Evolutionary conservation across 139 green algal species (phyloP).

Genomic region (Micromonas commoda): DNA sequence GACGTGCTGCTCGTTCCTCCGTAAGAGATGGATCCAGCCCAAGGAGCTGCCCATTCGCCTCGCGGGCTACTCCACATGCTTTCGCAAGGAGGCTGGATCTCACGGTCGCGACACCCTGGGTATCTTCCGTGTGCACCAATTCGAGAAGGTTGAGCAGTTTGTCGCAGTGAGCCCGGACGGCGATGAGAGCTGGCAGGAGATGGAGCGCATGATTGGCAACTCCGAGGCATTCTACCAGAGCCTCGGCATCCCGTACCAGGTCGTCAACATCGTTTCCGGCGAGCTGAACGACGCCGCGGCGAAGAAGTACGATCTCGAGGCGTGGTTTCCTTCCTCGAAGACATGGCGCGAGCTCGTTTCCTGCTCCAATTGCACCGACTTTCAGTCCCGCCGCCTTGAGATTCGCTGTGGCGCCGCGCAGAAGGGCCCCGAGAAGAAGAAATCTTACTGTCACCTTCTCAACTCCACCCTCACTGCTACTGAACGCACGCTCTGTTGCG

Average conservation of each 20-base stretch:
- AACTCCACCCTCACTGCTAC: slow-evolving; percentile 95
- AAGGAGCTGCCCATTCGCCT: slow-evolving; percentile 68
- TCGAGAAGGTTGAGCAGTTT: slow-evolving; percentile 99
- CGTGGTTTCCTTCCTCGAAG: slow-evolving; percentile 90
- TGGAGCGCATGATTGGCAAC: slow-evolving; percentile 97
- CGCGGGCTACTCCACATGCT: slow-evolving; percentile 98
- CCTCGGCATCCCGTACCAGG: slow-evolving; percentile 75
- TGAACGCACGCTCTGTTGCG: slow-evolving; percentile 93
- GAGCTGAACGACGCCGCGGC: slow-evolving; percentile 96
- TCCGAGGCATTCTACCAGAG: slow-evolving; percentile 75
- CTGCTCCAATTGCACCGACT: slow-evolving; percentile 97
- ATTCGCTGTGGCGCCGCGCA: slow-evolving; percentile 58
- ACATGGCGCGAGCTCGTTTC: slow-evolving; percentile 93
- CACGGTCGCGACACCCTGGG: slow-evolving; percentile 86
- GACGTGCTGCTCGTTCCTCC: slow-evolving; percentile 89
- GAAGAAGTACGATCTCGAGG: slow-evolving; percentile 99
- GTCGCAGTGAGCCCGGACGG: slow-evolving; percentile 72
- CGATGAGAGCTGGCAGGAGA: slow-evolving; percentile 77
- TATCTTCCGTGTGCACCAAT: slow-evolving; percentile 93
- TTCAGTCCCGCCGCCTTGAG: slow-evolving; percentile 82
- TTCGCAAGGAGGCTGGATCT: slow-evolving; percentile 94
- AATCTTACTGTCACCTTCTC: slow-evolving; percentile 95
- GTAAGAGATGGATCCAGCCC: slow-evolving; percentile 88
- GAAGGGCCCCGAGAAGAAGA: slow-evolving; percentile 45
- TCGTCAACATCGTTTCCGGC: slow-evolving; percentile 96